These are phyloP conservation scores for Populus hybrid DNA, from an alignment of 441 rosid genomes.

Conservation along the genomic window DNA sequence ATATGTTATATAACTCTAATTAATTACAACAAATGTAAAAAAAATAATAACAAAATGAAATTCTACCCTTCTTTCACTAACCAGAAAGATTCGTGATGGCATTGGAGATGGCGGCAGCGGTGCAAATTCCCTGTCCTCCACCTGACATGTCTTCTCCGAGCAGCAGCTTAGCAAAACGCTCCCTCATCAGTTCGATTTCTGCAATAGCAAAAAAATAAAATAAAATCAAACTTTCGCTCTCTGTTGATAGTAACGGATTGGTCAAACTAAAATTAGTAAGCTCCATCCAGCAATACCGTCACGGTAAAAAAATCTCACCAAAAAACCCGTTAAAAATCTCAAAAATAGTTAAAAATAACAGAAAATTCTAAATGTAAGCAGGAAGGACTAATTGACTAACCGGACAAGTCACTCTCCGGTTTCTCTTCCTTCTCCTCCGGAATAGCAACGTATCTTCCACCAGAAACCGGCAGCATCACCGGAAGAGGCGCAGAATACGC, in stretches of 20 bases:
- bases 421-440: constrained; percentile 13
- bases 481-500: constrained; percentile 30
- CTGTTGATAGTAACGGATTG: constrained; percentile 9
- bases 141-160: too few species aligned
- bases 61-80: too few species aligned
- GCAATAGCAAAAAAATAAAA: too few species aligned
- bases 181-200: too few species aligned
- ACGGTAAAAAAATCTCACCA: neutral
- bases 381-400: constrained; percentile 12
- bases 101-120: too few species aligned
- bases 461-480: constrained; percentile 57
- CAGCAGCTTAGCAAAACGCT: too few species aligned
- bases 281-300: too few species aligned
- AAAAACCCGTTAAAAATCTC: neutral
- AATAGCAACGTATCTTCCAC: constrained; percentile 47
- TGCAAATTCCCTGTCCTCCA: too few species aligned
- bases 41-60: too few species aligned
- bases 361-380: neutral
- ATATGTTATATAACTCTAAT: too few species aligned
- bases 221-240: constrained; percentile 37
- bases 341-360: neutral
- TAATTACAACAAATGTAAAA: too few species aligned
- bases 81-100: too few species aligned
- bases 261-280: neutral
- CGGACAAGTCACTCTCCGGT: constrained; percentile 17